Evolutionary conservation across 306 rosid genomes (phyloP).

Genomic region (Clitoria ternatea): DNA sequence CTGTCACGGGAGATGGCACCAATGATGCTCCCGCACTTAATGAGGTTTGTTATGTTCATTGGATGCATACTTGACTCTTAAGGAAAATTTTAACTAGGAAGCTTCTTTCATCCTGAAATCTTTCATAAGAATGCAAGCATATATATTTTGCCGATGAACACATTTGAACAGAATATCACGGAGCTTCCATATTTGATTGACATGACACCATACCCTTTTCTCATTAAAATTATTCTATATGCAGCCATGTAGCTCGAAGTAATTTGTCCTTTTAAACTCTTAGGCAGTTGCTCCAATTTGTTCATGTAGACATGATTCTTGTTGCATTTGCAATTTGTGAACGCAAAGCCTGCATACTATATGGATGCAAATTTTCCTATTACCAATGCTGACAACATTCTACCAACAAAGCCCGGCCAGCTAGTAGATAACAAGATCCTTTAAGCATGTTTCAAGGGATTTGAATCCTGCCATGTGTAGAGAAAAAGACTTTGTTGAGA

Average conservation of each 20-base stretch:
- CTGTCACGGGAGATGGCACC: conserved; percentile 99
- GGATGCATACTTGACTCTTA: conserved; percentile 13
- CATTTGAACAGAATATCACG: not conserved
- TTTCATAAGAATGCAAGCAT: conserved; percentile 5
- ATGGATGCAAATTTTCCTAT: conserved; percentile 10
- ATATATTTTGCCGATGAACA: not conserved
- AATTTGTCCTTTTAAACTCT: not conserved
- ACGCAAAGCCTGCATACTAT: conserved; percentile 2
- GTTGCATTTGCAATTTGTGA: conserved; percentile 16
- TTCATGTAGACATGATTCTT: conserved; percentile 2
- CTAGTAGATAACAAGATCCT: too few relatives aligned
- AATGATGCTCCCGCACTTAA: conserved; percentile 99
- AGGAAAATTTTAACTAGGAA: not conserved
- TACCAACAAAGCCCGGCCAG: too few relatives aligned
- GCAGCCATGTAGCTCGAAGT: conserved; percentile 14
- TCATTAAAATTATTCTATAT: conserved; percentile 1
- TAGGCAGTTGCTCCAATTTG: conserved; percentile 2
- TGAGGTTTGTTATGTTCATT: conserved; percentile 66
- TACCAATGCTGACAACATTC: not conserved
- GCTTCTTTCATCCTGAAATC: not conserved
- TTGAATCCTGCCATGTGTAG: too few relatives aligned
- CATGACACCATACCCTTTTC: not conserved
- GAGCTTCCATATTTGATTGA: conserved; percentile 9
- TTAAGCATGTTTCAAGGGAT: too few relatives aligned
- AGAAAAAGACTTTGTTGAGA: too few relatives aligned